These are phyloP conservation scores for Diaporthe sp. DNA, from an alignment of 2,329 filamentous ascomycete genomes.

Conservation along the genomic window DNA sequence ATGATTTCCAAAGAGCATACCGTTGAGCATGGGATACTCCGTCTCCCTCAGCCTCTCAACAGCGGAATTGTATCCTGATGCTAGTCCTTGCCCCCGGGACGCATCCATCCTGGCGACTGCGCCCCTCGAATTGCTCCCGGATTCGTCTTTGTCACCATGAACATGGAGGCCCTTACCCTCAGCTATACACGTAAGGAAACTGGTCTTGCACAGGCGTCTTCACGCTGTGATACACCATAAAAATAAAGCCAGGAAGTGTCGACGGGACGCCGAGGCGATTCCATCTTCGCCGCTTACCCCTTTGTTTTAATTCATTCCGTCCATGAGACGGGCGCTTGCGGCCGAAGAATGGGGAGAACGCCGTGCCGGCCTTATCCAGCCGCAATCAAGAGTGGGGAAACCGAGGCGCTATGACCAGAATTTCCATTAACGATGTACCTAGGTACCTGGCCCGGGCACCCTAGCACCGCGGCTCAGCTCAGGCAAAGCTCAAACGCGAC, in stretches of 20 bases:
- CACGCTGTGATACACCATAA: neutral
- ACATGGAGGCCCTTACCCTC: conserved; percentile 15
- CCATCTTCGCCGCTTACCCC: conserved; percentile 2
- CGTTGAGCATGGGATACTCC: conserved; percentile 79
- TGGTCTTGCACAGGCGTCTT: neutral
- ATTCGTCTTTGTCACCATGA: neutral
- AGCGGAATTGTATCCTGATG: conserved; percentile 64
- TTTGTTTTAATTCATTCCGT: conserved; percentile 2
- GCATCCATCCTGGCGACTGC: conserved; percentile 34
- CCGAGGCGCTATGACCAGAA: conserved; percentile 18
- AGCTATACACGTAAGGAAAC: neutral
- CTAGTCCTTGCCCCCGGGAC: conserved; percentile 37
- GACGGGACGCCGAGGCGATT: neutral
- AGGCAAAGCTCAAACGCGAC: neutral
- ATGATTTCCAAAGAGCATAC: conserved; percentile 53
- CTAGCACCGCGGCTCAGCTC: neutral
- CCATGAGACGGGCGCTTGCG: conserved; percentile 32
- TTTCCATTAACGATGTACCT: conserved; percentile 11
- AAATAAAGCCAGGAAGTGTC: neutral
- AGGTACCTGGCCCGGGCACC: conserved; percentile 19
- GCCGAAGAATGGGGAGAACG: conserved; percentile 26
- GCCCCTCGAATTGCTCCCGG: conserved; percentile 19
- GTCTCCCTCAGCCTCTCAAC: conserved; percentile 69
- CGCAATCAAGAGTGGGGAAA: conserved; percentile 8
- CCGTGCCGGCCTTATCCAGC: conserved; percentile 28